Evolutionary conservation across 2,329 filamentous ascomycete species (phyloP).

Genomic region (Tolypocladium album): DNA sequence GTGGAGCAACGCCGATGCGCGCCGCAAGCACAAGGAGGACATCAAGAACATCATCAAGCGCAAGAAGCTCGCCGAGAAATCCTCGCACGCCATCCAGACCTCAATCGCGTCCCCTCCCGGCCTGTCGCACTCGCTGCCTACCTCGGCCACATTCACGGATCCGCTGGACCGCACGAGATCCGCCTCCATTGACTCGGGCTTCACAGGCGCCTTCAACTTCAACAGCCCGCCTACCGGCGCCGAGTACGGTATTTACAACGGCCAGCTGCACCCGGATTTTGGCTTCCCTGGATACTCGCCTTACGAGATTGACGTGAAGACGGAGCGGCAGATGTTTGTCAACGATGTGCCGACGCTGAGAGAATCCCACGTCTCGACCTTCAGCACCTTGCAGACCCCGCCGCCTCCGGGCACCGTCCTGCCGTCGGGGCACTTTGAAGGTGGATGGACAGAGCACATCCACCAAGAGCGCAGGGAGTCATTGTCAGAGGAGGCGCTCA

Average conservation of each 20-base stretch:
- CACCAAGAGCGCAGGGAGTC: slow-evolving; percentile 45
- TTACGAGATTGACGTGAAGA: slow-evolving; percentile 94
- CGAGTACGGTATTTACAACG: slow-evolving; percentile 52
- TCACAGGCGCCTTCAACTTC: slow-evolving; percentile 63
- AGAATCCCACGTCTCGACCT: slow-evolving; percentile 84
- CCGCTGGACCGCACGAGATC: slow-evolving; percentile 62
- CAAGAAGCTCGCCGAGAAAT: slow-evolving; percentile 89
- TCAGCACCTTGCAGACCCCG: slow-evolving; percentile 80
- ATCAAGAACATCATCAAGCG: slow-evolving; percentile 98
- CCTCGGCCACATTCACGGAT: slow-evolving; percentile 71
- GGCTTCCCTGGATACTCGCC: slow-evolving; percentile 55
- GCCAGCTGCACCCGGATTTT: slow-evolving; percentile 51
- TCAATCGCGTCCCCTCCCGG: slow-evolving; percentile 60
- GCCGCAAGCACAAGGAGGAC: slow-evolving; percentile 78
- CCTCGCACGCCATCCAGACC: slow-evolving; percentile 44
- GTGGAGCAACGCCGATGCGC: slow-evolving; percentile 90
- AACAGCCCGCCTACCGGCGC: slow-evolving; percentile 45
- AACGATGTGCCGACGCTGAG: slow-evolving; percentile 77
- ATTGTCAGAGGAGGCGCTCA: slow-evolving; percentile 52
- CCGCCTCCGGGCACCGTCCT: slow-evolving; percentile 59
- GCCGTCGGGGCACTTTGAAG: slow-evolving; percentile 47
- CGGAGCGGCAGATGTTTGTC: slow-evolving; percentile 86
- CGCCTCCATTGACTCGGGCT: slow-evolving; percentile 71
- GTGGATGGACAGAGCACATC: slow-evolving; percentile 46
- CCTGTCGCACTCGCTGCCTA: slow-evolving; percentile 71